These are phyloP conservation scores for Diplodia scrobiculata DNA, from an alignment of 2,329 filamentous ascomycete species.

Conservation along the genomic window DNA sequence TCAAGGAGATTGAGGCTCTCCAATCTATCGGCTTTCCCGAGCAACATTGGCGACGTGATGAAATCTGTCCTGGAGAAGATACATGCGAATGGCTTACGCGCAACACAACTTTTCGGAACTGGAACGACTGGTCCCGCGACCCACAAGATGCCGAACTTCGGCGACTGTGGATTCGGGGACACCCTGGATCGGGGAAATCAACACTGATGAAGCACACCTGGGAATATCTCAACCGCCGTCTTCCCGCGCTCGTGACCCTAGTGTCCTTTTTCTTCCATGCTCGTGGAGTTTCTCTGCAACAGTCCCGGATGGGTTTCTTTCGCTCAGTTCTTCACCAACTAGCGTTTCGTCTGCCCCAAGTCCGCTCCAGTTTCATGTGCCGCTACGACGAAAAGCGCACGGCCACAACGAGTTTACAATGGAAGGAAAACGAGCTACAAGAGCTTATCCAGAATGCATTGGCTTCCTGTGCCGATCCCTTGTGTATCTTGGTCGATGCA, in stretches of 20 bases:
- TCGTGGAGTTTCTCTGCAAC: neutral
- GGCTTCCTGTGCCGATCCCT: rapidly evolving
- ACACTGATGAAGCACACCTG: neutral
- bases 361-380: neutral
- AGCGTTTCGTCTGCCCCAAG: neutral
- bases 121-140: neutral
- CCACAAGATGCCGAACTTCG: neutral
- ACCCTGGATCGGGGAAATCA: constrained; percentile 7
- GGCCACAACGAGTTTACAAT: neutral
- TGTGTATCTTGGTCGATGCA: neutral
- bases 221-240: neutral
- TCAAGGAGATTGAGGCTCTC: neutral
- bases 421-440: neutral
- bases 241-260: neutral
- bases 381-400: neutral
- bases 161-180: neutral
- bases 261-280: neutral
- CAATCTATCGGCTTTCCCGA: neutral
- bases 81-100: neutral
- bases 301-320: neutral
- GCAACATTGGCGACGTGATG: neutral
- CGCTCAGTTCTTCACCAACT: neutral
- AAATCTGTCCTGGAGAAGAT: neutral
- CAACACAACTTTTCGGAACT: neutral
- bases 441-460: neutral